A percentile compares a stretch with the other conserved stretches of the same genome.
phyloP scores from a whole-genome alignment of 2,329 filamentous ascomycete species.

The Calonectria ilicicola region DNA sequence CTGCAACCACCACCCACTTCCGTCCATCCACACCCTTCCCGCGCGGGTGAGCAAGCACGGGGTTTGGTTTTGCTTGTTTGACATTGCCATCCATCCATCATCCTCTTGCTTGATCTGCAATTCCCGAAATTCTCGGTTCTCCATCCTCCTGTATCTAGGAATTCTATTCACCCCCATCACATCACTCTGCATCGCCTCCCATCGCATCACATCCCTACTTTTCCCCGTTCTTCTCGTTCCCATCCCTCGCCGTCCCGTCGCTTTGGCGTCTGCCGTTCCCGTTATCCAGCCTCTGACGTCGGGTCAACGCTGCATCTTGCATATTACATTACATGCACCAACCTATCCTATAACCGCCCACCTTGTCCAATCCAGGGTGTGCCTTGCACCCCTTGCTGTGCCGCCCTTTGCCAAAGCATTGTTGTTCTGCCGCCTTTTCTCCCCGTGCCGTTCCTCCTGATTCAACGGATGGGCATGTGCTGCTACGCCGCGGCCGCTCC shows the following conservation, averaged over 20 bases:
- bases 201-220: background rate
- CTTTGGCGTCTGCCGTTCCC: background rate
- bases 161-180: conserved; percentile 12
- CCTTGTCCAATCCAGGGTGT: background rate
- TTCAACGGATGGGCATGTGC: conserved; percentile 34
- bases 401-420: background rate
- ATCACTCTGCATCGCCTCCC: background rate
- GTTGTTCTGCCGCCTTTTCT: background rate
- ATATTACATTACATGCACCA: conserved; percentile 19
- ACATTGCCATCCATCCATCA: background rate
- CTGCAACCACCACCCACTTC: background rate
- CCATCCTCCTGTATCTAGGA: conserved; percentile 13
- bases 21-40: background rate
- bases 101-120: too few relatives aligned
- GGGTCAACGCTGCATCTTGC: conserved; percentile 22
- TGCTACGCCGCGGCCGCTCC: conserved; percentile 30
- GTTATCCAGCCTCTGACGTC: conserved; percentile 1
- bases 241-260: conserved; percentile 22
- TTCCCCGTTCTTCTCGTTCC: background rate
- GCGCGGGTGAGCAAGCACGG: background rate
- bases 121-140: too few relatives aligned
- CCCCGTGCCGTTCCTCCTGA: background rate
- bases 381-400: background rate
- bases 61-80: background rate
- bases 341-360: background rate